Conservation (phyloP, 306 rosid genomes). For the Chamaecrista fasciculata region DNA sequence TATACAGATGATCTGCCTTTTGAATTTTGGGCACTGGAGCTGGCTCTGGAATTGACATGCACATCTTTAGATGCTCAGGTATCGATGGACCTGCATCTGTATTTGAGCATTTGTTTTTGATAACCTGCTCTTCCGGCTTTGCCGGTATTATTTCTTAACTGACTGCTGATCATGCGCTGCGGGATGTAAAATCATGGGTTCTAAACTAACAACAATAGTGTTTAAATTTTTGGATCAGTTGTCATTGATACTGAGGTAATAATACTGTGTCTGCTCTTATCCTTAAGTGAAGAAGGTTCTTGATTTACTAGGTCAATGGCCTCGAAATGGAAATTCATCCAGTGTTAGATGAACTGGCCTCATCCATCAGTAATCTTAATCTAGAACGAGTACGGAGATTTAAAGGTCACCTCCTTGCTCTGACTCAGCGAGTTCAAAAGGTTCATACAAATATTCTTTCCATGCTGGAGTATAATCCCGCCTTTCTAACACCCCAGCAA, state of each 20-base stretch:
- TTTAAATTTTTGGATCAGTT: conserved; percentile 18
- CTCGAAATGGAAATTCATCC: conserved; percentile 82
- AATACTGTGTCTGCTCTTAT: conserved; percentile 23
- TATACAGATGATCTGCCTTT: conserved; percentile 88
- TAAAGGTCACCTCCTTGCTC: conserved; percentile 90
- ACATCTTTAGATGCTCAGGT: conserved; percentile 89
- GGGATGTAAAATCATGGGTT: not conserved
- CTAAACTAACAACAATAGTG: too few species aligned
- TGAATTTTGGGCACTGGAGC: conserved; percentile 87
- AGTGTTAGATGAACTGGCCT: conserved; percentile 76
- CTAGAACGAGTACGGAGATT: conserved; percentile 88
- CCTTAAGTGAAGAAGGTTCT: conserved; percentile 29
- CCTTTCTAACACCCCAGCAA: conserved; percentile 11
- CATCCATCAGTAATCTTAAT: conserved; percentile 72
- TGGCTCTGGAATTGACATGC: conserved; percentile 92
- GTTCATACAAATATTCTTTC: conserved; percentile 35
- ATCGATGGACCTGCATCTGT: conserved; percentile 28
- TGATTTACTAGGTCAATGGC: conserved; percentile 59
- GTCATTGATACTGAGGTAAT: conserved; percentile 11
- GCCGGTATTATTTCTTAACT: too few species aligned
- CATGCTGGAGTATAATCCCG: conserved; percentile 14
- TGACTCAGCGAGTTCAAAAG: conserved; percentile 96
- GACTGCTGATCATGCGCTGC: not conserved
- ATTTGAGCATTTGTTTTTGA: conserved; percentile 14
- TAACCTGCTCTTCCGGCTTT: not conserved